These are phyloP conservation scores for Primulina tabacum DNA, from an alignment of 257 asterid species.

Conservation along the genomic window DNA sequence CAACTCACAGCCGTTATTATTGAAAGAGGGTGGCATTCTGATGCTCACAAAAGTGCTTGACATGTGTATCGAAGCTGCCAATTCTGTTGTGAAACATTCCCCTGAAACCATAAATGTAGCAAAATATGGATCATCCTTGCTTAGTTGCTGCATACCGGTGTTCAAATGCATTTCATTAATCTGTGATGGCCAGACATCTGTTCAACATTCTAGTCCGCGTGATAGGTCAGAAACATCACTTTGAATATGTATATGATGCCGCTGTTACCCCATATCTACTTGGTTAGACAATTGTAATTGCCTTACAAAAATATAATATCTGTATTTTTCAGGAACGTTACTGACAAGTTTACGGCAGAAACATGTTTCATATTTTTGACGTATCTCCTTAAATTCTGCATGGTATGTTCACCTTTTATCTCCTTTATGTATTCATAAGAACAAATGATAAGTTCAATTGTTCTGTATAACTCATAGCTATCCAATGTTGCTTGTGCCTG, in stretches of 20 bases:
- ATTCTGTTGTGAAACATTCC: conserved; percentile 48
- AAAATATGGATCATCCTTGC: conserved; percentile 39
- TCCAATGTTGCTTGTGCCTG: too few species aligned
- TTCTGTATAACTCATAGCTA: too few species aligned
- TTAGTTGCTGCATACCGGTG: conserved; percentile 70
- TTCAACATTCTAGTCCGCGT: conserved; percentile 38
- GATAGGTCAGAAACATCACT: conserved; percentile 50
- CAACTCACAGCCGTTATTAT: conserved; percentile 54
- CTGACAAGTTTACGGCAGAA: conserved; percentile 49
- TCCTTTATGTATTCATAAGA: background rate
- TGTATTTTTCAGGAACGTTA: conserved; percentile 44
- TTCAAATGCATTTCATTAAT: conserved; percentile 61
- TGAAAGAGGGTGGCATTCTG: conserved; percentile 63
- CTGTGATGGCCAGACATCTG: conserved; percentile 43
- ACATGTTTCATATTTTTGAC: conserved; percentile 26
- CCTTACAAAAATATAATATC: conserved; percentile 22
- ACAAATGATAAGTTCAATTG: too few species aligned
- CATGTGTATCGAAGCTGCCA: conserved; percentile 51
- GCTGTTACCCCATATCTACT: conserved; percentile 11
- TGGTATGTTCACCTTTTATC: conserved; percentile 21
- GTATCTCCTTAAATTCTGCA: background rate
- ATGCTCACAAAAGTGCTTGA: conserved; percentile 70
- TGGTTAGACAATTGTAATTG: conserved; percentile 11
- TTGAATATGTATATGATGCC: conserved; percentile 12
- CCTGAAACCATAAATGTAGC: conserved; percentile 33